A percentile compares a stretch with the other conserved stretches of the same genome.
Evolutionary conservation across 2,329 filamentous ascomycete species (phyloP).

Genomic region (Neopestalotiopsis rosae): DNA sequence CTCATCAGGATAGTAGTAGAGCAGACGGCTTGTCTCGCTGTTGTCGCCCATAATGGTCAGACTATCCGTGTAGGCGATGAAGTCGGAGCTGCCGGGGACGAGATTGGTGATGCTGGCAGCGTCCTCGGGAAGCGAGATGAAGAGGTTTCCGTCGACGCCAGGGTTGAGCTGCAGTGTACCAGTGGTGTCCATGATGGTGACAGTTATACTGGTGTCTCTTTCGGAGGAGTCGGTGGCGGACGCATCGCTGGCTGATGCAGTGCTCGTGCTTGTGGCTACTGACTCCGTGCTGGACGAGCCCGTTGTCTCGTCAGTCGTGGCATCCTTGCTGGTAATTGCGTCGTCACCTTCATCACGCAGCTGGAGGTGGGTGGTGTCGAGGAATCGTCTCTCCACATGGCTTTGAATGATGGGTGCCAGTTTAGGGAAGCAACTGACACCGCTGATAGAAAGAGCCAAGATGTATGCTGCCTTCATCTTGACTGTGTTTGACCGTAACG

Average conservation of each 20-base stretch:
- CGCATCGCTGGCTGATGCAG: neutral
- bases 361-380: neutral
- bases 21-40: constrained; percentile 4
- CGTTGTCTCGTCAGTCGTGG: neutral
- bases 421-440: constrained; percentile 5
- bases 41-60: constrained; percentile 10
- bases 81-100: neutral
- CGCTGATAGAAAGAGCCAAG: neutral
- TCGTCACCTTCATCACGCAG: constrained; percentile 5
- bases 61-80: constrained; percentile 4
- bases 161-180: constrained; percentile 8
- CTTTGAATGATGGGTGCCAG: constrained; percentile 1
- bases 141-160: constrained; percentile 10
- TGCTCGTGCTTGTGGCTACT: neutral
- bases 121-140: constrained; percentile 3
- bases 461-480: constrained; percentile 7
- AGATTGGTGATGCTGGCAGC: constrained; percentile 8
- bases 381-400: neutral
- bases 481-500: neutral
- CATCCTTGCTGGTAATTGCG: neutral
- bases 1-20: constrained; percentile 12
- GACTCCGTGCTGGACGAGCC: neutral
- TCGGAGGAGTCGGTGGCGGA: neutral
- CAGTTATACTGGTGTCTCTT: neutral
- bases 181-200: constrained; percentile 7